Conservation (phyloP, 768 basidiomycete species). For the Lentinus brumalis region DNA sequence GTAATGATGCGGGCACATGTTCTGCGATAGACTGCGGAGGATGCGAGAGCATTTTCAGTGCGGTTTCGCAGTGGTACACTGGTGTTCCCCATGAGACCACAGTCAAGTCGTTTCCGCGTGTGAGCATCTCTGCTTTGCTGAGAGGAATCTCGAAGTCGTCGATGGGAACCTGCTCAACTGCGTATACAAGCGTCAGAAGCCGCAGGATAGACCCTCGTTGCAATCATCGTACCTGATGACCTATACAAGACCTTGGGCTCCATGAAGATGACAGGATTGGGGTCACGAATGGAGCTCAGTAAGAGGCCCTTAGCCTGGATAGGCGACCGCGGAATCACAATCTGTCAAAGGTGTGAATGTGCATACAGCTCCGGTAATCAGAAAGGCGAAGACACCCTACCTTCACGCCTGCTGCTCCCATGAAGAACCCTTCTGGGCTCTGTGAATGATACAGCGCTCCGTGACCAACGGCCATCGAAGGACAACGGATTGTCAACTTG, state of each 20-base stretch:
- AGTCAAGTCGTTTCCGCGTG: slow-evolving; percentile 81
- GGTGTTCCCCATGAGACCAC: slow-evolving; percentile 94
- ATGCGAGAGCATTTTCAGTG: slow-evolving; percentile 68
- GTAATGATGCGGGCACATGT: slow-evolving; percentile 65
- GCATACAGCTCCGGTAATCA: neutral
- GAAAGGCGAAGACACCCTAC: slow-evolving; percentile 37
- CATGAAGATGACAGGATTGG: slow-evolving; percentile 94
- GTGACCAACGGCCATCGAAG: slow-evolving; percentile 90
- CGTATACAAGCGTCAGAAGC: slow-evolving; percentile 3
- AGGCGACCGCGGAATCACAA: slow-evolving; percentile 93
- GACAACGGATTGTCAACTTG: slow-evolving; percentile 77
- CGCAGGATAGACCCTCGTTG: no score
- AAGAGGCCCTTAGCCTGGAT: slow-evolving; percentile 95
- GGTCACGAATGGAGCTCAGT: slow-evolving; percentile 84
- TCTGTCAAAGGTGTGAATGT: slow-evolving; percentile 25
- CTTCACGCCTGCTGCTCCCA: slow-evolving; percentile 89
- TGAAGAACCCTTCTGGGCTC: slow-evolving; percentile 92
- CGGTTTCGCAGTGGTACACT: slow-evolving; percentile 85
- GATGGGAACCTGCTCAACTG: slow-evolving; percentile 90
- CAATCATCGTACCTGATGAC: slow-evolving; percentile 60
- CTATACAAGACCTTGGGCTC: slow-evolving; percentile 94
- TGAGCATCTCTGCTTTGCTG: slow-evolving; percentile 75
- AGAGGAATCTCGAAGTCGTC: slow-evolving; percentile 88
- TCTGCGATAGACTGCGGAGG: slow-evolving; percentile 65
- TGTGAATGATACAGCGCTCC: slow-evolving; percentile 95